Conservation (phyloP, 805 yeast species). For the Sugiyamaella americana region DNA sequence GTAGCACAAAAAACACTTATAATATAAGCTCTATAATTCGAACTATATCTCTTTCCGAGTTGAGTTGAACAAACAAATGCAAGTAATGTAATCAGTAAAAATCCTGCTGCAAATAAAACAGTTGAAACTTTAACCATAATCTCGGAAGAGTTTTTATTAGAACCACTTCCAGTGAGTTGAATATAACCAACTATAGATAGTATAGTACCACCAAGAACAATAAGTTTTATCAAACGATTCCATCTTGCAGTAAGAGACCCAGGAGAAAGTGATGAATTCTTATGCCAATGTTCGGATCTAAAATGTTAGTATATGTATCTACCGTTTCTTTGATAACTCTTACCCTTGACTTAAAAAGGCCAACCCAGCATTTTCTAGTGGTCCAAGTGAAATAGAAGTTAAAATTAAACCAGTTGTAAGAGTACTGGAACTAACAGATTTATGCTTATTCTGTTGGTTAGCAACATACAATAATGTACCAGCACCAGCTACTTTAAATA, state of each 20-base stretch:
- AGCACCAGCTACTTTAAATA: conserved; percentile 11
- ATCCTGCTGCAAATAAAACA: conserved; percentile 6
- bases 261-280: not conserved
- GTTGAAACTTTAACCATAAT: conserved; percentile 8
- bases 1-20: conserved; percentile 4
- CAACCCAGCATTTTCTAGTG: conserved; percentile 12
- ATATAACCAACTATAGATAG: conserved; percentile 11
- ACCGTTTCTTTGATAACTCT: not conserved
- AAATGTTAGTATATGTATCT: not conserved
- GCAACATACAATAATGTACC: conserved; percentile 7
- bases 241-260: not conserved
- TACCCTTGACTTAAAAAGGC: conserved; percentile 11
- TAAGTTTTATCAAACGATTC: conserved; percentile 8
- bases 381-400: conserved; percentile 13
- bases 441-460: not conserved
- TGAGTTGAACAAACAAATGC: conserved; percentile 3
- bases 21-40: conserved; percentile 6
- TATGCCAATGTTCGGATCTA: not conserved
- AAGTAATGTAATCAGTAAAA: conserved; percentile 1
- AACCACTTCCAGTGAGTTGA: conserved; percentile 2
- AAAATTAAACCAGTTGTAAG: conserved; percentile 10
- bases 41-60: conserved; percentile 5
- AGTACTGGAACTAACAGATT: conserved; percentile 4
- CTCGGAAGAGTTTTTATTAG: not conserved
- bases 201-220: conserved; percentile 4